Conservation (phyloP, 371 early-diverging fungal species). For the Mortierella polycephala region DNA sequence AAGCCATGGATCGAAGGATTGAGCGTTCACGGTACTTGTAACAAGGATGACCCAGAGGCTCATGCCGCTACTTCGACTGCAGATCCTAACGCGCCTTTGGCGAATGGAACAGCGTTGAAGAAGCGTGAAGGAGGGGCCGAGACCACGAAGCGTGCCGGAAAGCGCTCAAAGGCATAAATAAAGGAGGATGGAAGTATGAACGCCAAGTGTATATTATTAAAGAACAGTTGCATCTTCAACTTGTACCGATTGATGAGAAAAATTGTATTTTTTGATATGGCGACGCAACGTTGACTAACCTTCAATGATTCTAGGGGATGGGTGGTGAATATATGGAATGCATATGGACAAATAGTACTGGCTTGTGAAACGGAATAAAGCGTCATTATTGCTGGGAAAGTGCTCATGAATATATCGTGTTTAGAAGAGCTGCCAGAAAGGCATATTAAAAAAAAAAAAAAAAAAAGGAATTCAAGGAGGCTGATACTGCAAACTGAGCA, state of each 20-base stretch:
- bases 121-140: conserved; percentile 35
- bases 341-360: too few species aligned
- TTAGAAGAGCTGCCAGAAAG: too few species aligned
- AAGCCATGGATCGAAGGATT: conserved; percentile 73
- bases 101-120: conserved; percentile 9
- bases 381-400: too few species aligned
- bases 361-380: too few species aligned
- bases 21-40: conserved; percentile 54
- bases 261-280: too few species aligned
- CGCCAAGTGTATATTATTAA: background rate
- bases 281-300: too few species aligned
- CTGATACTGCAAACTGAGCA: too few species aligned
- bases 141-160: conserved; percentile 21
- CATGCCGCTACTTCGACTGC: conserved; percentile 4
- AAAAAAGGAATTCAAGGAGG: background rate
- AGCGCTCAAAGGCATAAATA: conserved; percentile 26
- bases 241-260: too few species aligned
- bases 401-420: too few species aligned
- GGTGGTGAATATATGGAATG: too few species aligned
- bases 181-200: background rate
- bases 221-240: too few species aligned
- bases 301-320: too few species aligned
- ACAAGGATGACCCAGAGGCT: conserved; percentile 41
- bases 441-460: background rate
- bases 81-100: background rate